Base-by-base conservation (phyloP, 495 filamentous ascomycete species). In the Trichoderma reesei region DNA sequence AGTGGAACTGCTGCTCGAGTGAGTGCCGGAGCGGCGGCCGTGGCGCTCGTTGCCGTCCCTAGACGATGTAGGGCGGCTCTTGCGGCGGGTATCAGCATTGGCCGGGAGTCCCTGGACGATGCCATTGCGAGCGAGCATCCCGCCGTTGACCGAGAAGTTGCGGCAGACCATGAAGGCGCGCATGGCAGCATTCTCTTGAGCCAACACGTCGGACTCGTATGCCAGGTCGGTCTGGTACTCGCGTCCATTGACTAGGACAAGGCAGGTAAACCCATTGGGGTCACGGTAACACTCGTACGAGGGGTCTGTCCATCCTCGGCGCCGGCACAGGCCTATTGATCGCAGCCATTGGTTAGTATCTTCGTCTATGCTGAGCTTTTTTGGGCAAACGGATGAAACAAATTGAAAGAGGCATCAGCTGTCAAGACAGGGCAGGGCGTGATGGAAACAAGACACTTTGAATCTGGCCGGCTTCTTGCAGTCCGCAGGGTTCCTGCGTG, bases 121-220 rank as follows among this genome's bases (percentile, higher is more conserved):
- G 33, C 90, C 90, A 82, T 78, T 90, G 80, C 78, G 90, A 80
- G 72, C 90, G 78, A 73, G 84, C 91, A 92, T 95, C 76, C 93
- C 93, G 70, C 96, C 94, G 75, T 96, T 98, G 73, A 96, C 88
- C 66, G 93, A 97, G 79, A 98, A 97, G 79, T 96, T 96, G 73
- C 93, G 89, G 81, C 94, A 98, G 65, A 98, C 93, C 80, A 96
- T 89, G 77, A 96, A 98, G 65, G 94, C 94, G 66, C 90, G 88
- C 87, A 94, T 96, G 66, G 94, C 94, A 62, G 94, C 94, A 71
- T 91, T 92, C 77, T 98, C 92, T 70, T 90, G 88, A 61, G 94
- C 94, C 68, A 96, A 81, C 62, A 82, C 80, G 67, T 93, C 88
- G 65, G 85, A 88, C 71, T 87, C 86, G 78, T 90, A 92, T 68